Evolutionary conservation across 768 basidiomycete species (phyloP).

Genomic region (Lactarius hatsudake): DNA sequence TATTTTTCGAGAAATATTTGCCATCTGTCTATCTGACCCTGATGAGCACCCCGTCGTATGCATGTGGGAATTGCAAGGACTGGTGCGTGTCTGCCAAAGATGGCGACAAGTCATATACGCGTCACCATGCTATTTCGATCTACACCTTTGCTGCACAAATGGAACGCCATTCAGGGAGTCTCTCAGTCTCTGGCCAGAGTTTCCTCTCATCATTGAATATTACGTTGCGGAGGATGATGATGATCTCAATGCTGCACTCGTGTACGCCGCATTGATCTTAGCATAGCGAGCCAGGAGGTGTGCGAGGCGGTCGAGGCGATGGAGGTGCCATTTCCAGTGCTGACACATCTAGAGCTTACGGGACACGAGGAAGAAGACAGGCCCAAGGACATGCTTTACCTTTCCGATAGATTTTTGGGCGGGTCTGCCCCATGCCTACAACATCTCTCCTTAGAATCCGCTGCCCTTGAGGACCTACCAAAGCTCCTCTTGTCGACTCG

Average conservation of each 20-base stretch:
- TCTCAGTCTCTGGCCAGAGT: background rate
- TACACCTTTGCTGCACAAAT: background rate
- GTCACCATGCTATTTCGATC: background rate
- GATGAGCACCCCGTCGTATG: background rate
- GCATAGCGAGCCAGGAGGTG: background rate
- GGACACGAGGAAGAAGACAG: background rate
- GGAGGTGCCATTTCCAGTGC: background rate
- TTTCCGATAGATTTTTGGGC: background rate
- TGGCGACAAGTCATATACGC: background rate
- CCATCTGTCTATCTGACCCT: background rate
- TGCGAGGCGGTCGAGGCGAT: background rate
- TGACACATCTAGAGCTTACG: background rate
- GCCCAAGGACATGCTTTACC: background rate
- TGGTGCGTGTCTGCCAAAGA: background rate
- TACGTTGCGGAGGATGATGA: background rate
- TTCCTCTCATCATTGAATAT: background rate
- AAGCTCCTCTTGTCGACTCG: background rate
- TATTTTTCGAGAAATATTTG: background rate
- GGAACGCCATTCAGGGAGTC: background rate
- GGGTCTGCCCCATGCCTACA: background rate
- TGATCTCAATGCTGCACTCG: background rate
- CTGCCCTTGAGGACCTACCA: background rate
- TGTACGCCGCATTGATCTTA: background rate
- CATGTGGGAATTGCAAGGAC: background rate
- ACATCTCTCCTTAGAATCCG: background rate